Base-by-base conservation (phyloP, 371 early-diverging fungal species). In the Capillidium heterosporum region DNA sequence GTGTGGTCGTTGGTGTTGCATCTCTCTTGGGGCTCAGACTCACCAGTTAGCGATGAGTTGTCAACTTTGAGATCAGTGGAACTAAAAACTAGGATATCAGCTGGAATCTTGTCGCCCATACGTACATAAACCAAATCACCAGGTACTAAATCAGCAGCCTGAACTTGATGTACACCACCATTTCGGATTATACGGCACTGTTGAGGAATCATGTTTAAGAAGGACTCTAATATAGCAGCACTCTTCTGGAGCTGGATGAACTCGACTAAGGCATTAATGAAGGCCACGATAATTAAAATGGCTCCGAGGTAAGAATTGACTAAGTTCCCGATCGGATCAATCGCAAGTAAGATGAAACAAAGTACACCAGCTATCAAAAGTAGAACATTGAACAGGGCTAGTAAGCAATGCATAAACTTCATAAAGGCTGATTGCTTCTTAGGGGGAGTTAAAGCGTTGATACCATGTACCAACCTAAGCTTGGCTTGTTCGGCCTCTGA, bases 1-100 rank as follows among this genome's bases (percentile, higher is more conserved):
- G 73, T 66, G 41, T 75, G 70, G 0, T 68, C 70, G 61, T 82
- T 85, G 21, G 49, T 56, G 0, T 68, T 57, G 1, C 40, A 61
- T 43, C 93, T 82, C 65, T 82, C 80, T 65, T 91, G 94, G 8
- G 95, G 91, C 44, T 93, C 95, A 0, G 90, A 74, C 68, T 95
- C 94, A 50, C 95, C 96, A 1, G 94, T 95, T 40, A 95, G 65
- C 17, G 89, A 88, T 2, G 95, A 93, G 73, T 92, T 93, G 72
- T 96, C 95, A 39, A 95, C 91, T 67, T 95, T 90, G 59, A 95
- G 69, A 28, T 96, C 92, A 19, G 75, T 73, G 47, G 77, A 67
- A 44, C 71, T 57, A 59, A 84, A 84, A 26, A 96, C 52, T 48
- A 68, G 65, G 41, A 89, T 61, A 74, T 96, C 97, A 2, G 96